Conservation (phyloP, 2,329 filamentous ascomycete genomes). For the Verticillium zaregamsianum region DNA sequence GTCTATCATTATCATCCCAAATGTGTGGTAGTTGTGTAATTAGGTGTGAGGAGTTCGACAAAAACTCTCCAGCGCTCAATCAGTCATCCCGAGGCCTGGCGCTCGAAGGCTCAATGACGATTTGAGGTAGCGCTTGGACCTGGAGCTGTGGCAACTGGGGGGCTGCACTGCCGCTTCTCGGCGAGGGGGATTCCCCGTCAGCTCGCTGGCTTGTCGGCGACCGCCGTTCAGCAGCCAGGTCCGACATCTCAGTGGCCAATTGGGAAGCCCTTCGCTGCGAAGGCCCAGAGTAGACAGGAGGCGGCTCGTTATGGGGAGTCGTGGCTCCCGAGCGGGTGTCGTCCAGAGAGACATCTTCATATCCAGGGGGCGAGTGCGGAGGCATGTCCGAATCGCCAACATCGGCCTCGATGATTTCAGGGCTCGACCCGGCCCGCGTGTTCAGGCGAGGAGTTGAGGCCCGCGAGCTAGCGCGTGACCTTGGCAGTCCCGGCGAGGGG, state of each 20-base stretch:
- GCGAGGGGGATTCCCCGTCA: slow-evolving; percentile 10
- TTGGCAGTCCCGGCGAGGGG: slow-evolving; percentile 31
- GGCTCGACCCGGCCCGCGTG: slow-evolving; percentile 43
- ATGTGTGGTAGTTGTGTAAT: not conserved
- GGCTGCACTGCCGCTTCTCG: slow-evolving; percentile 15
- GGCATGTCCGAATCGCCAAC: slow-evolving; percentile 43
- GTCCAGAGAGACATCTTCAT: slow-evolving; percentile 44
- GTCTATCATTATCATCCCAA: not conserved
- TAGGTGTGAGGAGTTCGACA: not conserved
- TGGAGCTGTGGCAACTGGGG: slow-evolving; percentile 51
- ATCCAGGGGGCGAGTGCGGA: slow-evolving; percentile 43
- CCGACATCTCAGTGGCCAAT: slow-evolving; percentile 16
- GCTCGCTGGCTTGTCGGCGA: slow-evolving; percentile 5
- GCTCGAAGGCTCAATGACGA: slow-evolving; percentile 54
- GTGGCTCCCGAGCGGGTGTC: slow-evolving; percentile 33
- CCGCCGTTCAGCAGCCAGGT: slow-evolving; percentile 5
- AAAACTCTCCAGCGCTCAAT: not conserved
- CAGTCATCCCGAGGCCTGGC: slow-evolving; percentile 10
- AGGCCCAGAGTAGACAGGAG: slow-evolving; percentile 46
- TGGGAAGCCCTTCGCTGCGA: slow-evolving; percentile 15
- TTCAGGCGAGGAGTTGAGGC: slow-evolving; percentile 35
- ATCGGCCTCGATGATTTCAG: slow-evolving; percentile 49
- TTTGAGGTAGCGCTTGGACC: slow-evolving; percentile 47
- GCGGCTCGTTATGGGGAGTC: slow-evolving; percentile 42
- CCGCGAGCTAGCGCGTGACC: slow-evolving; percentile 38